These are phyloP conservation scores for Aristolochia fimbriata DNA, from an alignment of 164 flowering plant species.

Conservation along the genomic window DNA sequence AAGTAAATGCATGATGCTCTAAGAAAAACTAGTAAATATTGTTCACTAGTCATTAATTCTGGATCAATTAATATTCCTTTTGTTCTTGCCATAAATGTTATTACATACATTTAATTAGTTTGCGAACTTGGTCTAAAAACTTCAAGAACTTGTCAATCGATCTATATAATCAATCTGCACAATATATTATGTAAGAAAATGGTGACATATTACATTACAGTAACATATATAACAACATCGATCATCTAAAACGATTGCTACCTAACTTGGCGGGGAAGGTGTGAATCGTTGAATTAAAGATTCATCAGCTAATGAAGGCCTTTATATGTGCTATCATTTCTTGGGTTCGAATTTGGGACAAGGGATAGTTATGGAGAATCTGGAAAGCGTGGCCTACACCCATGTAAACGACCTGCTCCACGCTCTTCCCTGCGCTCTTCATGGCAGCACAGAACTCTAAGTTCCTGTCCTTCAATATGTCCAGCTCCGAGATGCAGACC, in stretches of 20 bases:
- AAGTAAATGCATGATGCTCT: too few relatives aligned
- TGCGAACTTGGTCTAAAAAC: too few relatives aligned
- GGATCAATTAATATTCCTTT: too few relatives aligned
- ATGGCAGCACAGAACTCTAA: constrained; percentile 32
- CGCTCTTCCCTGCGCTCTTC: constrained; percentile 26
- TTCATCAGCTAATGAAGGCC: constrained; percentile 20
- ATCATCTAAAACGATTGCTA: neutral
- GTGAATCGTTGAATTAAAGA: neutral
- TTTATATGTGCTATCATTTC: constrained; percentile 36
- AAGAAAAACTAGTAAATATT: too few relatives aligned
- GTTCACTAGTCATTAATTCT: too few relatives aligned
- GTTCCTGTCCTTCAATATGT: constrained; percentile 41
- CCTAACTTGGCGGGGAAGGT: neutral
- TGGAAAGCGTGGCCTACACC: constrained; percentile 62
- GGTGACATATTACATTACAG: neutral
- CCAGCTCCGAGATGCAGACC: constrained; percentile 43
- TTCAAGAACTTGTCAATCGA: too few relatives aligned
- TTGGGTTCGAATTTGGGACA: constrained; percentile 20
- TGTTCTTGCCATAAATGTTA: too few relatives aligned
- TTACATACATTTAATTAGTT: too few relatives aligned
- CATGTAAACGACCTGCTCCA: constrained; percentile 25
- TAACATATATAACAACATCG: neutral
- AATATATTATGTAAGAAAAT: too few relatives aligned
- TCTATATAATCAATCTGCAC: too few relatives aligned
- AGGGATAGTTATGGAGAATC: constrained; percentile 29